phyloP scores from a whole-genome alignment of 1,139 yeast genomes.

The Kurtzmaniella quercitrusa region DNA sequence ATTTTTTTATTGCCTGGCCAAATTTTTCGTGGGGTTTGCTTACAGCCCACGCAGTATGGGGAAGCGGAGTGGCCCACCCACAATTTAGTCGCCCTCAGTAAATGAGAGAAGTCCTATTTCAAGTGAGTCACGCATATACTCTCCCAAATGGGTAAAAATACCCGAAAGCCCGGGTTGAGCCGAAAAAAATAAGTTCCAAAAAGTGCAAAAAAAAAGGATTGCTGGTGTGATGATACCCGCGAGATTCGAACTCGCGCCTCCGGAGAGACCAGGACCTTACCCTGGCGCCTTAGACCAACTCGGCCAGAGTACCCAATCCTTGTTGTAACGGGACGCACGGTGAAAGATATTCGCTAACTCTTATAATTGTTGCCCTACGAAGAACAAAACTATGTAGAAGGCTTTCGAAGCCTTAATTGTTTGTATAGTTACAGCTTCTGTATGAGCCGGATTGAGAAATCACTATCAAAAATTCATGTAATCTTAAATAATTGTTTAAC shows the following conservation, averaged over 20 bases:
- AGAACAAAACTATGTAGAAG: no score
- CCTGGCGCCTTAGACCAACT: slow-evolving; percentile 50
- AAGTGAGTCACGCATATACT: background rate
- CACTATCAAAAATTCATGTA: no score
- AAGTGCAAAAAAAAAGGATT: background rate
- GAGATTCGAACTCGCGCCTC: slow-evolving; percentile 58
- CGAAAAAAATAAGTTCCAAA: background rate
- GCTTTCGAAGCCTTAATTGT: no score
- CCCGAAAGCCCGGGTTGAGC: background rate
- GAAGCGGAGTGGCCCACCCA: no score
- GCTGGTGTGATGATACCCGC: slow-evolving; percentile 38
- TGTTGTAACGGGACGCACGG: background rate
- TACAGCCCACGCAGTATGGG: no score
- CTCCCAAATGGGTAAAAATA: background rate
- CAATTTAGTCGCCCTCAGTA: no score
- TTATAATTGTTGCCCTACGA: no score
- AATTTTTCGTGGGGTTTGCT: background rate
- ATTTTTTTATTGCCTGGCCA: background rate
- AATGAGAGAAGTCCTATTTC: no score
- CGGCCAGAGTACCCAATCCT: slow-evolving; percentile 44
- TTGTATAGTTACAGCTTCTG: no score
- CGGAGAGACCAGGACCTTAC: slow-evolving; percentile 55
- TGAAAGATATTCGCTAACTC: no score
- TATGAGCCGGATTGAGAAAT: no score
- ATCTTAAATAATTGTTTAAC: no score